These are phyloP conservation scores for Drechslerella stenobrocha DNA, from an alignment of 2,329 filamentous ascomycete species.

Conservation along the genomic window DNA sequence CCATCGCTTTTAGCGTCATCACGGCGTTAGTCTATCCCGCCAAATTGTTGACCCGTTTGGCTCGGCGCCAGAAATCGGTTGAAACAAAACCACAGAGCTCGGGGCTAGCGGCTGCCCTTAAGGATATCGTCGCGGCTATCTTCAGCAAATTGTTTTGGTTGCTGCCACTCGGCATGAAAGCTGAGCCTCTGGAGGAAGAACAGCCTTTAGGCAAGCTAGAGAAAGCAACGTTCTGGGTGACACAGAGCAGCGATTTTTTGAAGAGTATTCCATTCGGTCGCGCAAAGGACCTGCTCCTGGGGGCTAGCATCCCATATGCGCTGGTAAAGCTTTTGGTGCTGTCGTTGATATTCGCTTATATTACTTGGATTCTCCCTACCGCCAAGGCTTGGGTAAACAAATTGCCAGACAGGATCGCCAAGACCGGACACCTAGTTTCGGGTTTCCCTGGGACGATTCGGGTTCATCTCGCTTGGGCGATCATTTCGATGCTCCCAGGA, in stretches of 20 bases:
- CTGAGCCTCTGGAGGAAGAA: background rate
- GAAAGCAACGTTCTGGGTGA: background rate
- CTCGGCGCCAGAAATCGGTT: constrained; percentile 10
- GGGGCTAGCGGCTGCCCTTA: no score
- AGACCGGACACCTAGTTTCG: background rate
- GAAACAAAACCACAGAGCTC: no score
- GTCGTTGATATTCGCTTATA: constrained; percentile 4
- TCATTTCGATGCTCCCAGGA: background rate
- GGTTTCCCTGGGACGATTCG: constrained; percentile 4
- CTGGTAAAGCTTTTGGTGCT: constrained; percentile 9
- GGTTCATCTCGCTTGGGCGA: background rate
- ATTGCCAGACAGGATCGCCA: background rate
- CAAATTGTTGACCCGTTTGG: constrained; percentile 4
- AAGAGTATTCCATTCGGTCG: background rate
- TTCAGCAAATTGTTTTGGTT: background rate
- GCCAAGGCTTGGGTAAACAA: background rate
- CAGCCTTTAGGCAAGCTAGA: background rate
- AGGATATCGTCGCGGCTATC: background rate
- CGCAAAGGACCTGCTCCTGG: background rate
- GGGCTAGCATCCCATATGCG: constrained; percentile 6
- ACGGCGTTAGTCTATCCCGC: constrained; percentile 7
- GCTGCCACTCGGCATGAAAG: background rate
- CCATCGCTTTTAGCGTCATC: background rate
- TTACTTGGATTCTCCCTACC: constrained; percentile 7
- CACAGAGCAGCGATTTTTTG: background rate